Base-by-base conservation (phyloP, 192 early-diverging fungal genomes). In the Jimgerdemannia lactiflua region DNA sequence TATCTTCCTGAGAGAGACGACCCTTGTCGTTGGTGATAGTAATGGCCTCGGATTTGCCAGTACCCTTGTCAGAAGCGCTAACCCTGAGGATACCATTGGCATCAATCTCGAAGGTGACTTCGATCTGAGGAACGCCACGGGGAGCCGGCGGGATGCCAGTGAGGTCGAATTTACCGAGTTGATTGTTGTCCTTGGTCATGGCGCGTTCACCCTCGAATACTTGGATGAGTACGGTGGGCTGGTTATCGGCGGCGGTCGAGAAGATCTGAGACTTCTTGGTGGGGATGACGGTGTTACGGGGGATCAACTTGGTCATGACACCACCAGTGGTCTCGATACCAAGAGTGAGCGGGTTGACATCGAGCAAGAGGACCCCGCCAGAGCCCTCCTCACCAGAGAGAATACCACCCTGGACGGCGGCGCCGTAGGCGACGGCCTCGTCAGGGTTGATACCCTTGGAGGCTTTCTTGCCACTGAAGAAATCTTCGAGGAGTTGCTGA, bases 401-500 rank as follows among this genome's bases (percentile, higher is more conserved):
- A 77, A 98, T 98, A 70, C 94, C 95, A 75, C 94, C 96, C 89
- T 97, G 96, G 82, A 97, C 95, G 78, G 95, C 95, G 71, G 96
- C 96, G 85, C 96, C 96, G 84, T 96, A 97, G 77, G 96, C 96
- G 71, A 97, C 96, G 64, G 95, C 95, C 87, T 98, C 95, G 84
- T 98, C 96, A 79, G 95, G 96, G 92, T 98, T 97, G 86, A 97
- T 95, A 73, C 93, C 94, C 91, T 95, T 96, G 92, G 96, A 95
- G 84, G 94, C 95, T 89, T 99, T 95, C 92, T 99, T 99, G 80
- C 96, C 96, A 92, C 93, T 95, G 87, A 99, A 99, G 92, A 91
- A 97, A 90, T 98, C 96, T 54, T 94, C 93, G 80, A 99, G 92
- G 84, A 99, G 92, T 91, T 97, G 95, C 87, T 97, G 95, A 84